These are phyloP conservation scores for Avena eriantha DNA, from an alignment of 176 grass and related monocot genomes.

Conservation along the genomic window DNA sequence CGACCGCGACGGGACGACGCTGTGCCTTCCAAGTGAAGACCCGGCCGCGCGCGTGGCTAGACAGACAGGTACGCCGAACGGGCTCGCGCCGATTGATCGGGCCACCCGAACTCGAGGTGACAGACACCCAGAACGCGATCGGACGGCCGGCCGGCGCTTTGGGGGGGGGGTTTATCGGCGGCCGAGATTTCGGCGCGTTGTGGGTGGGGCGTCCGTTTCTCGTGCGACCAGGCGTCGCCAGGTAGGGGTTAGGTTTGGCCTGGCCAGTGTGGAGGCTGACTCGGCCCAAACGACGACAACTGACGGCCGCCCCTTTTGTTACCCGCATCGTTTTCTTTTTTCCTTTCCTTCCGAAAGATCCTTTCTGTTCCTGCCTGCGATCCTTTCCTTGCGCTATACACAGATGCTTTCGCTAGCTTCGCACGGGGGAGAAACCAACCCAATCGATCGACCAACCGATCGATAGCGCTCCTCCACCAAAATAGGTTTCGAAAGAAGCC, in stretches of 20 bases:
- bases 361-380: not conserved
- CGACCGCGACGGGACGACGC: slow-evolving; percentile 7
- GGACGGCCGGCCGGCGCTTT: not conserved
- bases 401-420: not conserved
- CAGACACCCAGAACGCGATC: not conserved
- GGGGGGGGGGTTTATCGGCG: not conserved
- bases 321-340: not conserved
- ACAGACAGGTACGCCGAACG: not conserved
- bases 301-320: not conserved
- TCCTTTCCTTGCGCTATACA: slow-evolving; percentile 16
- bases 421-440: not conserved
- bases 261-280: slow-evolving; percentile 26
- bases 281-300: slow-evolving; percentile 11
- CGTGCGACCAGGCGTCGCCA: slow-evolving; percentile 35
- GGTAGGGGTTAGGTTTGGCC: not conserved
- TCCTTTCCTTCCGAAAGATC: not conserved
- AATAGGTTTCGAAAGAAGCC: too few relatives aligned
- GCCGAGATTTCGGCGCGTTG: not conserved
- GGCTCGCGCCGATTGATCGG: too few relatives aligned
- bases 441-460: not conserved
- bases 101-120: not conserved
- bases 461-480: not conserved
- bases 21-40: not conserved
- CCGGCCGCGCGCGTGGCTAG: not conserved
- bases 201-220: slow-evolving; percentile 44